These are phyloP conservation scores for Russula dissimulans DNA, from an alignment of 768 basidiomycete species.

Conservation along the genomic window DNA sequence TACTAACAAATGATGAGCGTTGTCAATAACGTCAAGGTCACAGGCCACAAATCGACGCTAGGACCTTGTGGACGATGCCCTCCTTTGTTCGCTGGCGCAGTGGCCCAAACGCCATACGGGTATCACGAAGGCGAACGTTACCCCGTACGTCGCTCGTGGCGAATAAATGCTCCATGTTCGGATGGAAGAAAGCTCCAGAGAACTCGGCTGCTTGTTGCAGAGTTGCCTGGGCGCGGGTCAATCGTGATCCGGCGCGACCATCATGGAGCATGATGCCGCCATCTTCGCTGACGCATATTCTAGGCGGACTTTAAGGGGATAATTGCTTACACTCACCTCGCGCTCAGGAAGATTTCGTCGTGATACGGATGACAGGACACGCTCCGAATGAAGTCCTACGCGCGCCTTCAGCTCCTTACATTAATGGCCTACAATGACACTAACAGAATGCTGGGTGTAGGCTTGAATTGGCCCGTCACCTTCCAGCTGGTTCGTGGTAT, in stretches of 20 bases:
- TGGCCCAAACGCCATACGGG: conserved; percentile 65
- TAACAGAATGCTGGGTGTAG: conserved; percentile 22
- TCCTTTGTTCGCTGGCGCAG: conserved; percentile 33
- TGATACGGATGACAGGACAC: conserved; percentile 57
- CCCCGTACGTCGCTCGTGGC: conserved; percentile 53
- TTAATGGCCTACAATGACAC: conserved; percentile 1
- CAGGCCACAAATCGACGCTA: background rate
- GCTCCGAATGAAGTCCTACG: conserved; percentile 55
- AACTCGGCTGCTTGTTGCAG: conserved; percentile 48
- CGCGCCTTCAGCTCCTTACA: conserved; percentile 2
- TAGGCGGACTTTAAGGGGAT: background rate
- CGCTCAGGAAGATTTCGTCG: conserved; percentile 62
- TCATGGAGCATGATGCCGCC: conserved; percentile 60
- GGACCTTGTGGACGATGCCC: conserved; percentile 50
- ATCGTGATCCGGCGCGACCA: conserved; percentile 32
- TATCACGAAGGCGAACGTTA: conserved; percentile 56
- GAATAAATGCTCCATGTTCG: conserved; percentile 58
- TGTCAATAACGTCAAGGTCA: conserved; percentile 13
- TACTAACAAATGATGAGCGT: conserved; percentile 28
- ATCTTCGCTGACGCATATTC: conserved; percentile 45
- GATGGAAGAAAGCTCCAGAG: conserved; percentile 60
- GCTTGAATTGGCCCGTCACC: background rate
- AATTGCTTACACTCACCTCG: conserved; percentile 38
- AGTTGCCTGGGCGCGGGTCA: conserved; percentile 37
- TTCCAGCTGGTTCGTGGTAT: background rate